Percentiles rank a stretch among this genome's conserved stretches.
phyloP scores from a whole-genome alignment of 2,329 filamentous ascomycete species.

The Aaosphaeria pasadenensis region DNA sequence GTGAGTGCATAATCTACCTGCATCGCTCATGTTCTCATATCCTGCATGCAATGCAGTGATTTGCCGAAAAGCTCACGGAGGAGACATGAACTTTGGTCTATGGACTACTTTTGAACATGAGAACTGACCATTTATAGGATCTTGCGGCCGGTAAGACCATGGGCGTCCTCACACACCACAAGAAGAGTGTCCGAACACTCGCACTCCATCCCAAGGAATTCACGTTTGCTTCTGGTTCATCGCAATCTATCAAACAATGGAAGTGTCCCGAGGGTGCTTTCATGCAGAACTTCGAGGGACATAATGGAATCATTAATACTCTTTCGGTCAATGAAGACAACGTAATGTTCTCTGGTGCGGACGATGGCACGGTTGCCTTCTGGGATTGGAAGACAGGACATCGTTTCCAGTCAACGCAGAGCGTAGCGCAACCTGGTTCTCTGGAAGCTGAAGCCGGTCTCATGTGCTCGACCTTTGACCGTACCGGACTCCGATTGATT shows the following conservation, averaged over 20 bases:
- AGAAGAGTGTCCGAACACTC: constrained; percentile 88
- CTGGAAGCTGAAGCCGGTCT: constrained; percentile 92
- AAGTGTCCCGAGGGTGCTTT: constrained; percentile 97
- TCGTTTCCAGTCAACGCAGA: constrained; percentile 85
- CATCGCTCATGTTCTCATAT: too few species aligned
- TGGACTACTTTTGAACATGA: too few species aligned
- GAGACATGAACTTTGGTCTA: constrained; percentile 41
- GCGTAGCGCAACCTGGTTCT: constrained; percentile 88
- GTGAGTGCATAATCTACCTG: too few species aligned
- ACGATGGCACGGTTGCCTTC: constrained; percentile 95
- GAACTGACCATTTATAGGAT: constrained; percentile 61
- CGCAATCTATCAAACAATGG: constrained; percentile 97
- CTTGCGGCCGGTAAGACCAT: constrained; percentile 94
- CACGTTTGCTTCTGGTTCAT: constrained; percentile 90
- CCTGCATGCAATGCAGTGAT: too few species aligned
- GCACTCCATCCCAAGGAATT: constrained; percentile 88
- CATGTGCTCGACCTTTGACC: constrained; percentile 91
- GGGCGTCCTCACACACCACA: constrained; percentile 95
- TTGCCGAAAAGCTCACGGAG: too few species aligned
- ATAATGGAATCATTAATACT: constrained; percentile 95
- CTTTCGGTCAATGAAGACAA: constrained; percentile 92
- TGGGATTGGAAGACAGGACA: constrained; percentile 99
- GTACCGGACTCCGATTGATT: constrained; percentile 82
- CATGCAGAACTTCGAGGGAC: constrained; percentile 98
- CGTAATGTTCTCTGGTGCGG: constrained; percentile 88